These are phyloP conservation scores for Pseudozyma sp. DNA, from an alignment of 1,284 basidiomycete genomes.

Conservation along the genomic window DNA sequence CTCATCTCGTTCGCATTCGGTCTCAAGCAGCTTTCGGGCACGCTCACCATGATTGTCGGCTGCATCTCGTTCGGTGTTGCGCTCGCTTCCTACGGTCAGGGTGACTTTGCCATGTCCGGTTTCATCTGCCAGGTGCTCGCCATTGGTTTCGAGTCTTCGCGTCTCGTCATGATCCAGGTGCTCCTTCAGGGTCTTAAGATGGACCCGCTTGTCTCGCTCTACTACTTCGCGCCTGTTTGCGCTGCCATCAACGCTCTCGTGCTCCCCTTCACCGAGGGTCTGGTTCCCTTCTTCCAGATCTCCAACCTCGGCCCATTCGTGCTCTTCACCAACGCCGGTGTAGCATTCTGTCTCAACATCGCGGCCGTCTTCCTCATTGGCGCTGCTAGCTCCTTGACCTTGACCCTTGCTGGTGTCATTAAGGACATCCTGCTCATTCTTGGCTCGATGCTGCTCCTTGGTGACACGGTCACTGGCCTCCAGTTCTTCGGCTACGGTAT, in stretches of 20 bases:
- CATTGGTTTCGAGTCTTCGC: slow-evolving; percentile 82
- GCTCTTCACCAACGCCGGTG: slow-evolving; percentile 83
- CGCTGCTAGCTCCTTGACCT: slow-evolving; percentile 84
- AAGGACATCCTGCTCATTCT: slow-evolving; percentile 93
- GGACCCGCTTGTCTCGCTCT: slow-evolving; percentile 93
- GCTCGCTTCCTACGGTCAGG: slow-evolving; percentile 86
- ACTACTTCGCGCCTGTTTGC: slow-evolving; percentile 82
- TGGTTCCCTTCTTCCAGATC: slow-evolving; percentile 85
- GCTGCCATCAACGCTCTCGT: slow-evolving; percentile 86
- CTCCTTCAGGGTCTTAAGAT: slow-evolving; percentile 92
- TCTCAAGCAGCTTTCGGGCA: slow-evolving; percentile 86
- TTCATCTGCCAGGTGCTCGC: slow-evolving; percentile 75
- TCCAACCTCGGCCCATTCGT: slow-evolving; percentile 80
- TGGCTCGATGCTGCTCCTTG: slow-evolving; percentile 87
- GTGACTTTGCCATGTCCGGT: slow-evolving; percentile 84
- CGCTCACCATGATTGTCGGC: slow-evolving; percentile 83
- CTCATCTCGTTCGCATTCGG: slow-evolving; percentile 91
- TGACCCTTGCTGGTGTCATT: slow-evolving; percentile 94
- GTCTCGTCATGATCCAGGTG: slow-evolving; percentile 95
- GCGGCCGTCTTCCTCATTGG: slow-evolving; percentile 95
- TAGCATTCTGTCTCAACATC: slow-evolving; percentile 91
- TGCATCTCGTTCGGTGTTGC: slow-evolving; percentile 93
- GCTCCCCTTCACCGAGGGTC: slow-evolving; percentile 88
- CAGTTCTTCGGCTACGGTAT: slow-evolving; percentile 91
- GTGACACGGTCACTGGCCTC: slow-evolving; percentile 80